phyloP scores from a whole-genome alignment of 768 basidiomycete genomes.

The Coprinellus aureogranulatus region DNA sequence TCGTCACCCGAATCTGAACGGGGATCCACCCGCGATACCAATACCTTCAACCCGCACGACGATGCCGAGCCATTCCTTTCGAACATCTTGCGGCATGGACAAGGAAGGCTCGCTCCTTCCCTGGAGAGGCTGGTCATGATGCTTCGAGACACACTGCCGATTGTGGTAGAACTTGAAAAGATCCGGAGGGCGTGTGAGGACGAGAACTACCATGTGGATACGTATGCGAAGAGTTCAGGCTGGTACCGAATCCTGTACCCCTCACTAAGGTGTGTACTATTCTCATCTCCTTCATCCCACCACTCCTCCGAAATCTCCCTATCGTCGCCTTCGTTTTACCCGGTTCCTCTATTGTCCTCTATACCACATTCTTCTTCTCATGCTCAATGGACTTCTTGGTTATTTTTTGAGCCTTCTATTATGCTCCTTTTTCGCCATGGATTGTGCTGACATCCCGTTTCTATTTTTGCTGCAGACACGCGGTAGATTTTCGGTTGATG shows the following conservation, averaged over 20 bases:
- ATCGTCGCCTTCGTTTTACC: not conserved
- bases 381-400: no score
- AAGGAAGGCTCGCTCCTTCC: slow-evolving; percentile 63
- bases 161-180: slow-evolving; percentile 68
- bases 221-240: slow-evolving; percentile 75
- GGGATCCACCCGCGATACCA: slow-evolving; percentile 15
- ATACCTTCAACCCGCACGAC: slow-evolving; percentile 69
- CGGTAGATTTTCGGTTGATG: slow-evolving; percentile 79
- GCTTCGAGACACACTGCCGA: slow-evolving; percentile 73
- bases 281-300: not conserved
- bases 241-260: slow-evolving; percentile 80
- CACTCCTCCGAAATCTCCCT: not conserved
- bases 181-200: slow-evolving; percentile 38
- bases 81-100: slow-evolving; percentile 60
- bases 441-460: not conserved
- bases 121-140: slow-evolving; percentile 66
- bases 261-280: slow-evolving; percentile 52
- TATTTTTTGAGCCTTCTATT: no score
- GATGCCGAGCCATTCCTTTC: slow-evolving; percentile 76
- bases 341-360: slow-evolving; percentile 6
- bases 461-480: slow-evolving; percentile 48
- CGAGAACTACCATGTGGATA: slow-evolving; percentile 46
- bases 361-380: not conserved
- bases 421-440: no score
- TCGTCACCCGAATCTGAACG: slow-evolving; percentile 12